Base-by-base conservation (phyloP, 345 rosid species). In the Hypericum androsaemum region DNA sequence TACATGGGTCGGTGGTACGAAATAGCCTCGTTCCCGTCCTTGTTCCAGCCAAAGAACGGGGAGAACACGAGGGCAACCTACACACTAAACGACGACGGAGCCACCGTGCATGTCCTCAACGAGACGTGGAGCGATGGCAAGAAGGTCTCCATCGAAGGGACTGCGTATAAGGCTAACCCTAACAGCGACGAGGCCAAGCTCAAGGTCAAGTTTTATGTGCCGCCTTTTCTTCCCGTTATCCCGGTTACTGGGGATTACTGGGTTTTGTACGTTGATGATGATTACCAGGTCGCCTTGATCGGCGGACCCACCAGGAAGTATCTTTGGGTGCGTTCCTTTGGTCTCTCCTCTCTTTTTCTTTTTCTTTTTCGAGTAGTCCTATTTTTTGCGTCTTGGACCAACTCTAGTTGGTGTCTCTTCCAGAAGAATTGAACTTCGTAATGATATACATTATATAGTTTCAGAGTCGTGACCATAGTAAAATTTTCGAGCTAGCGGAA, bases 1-100 rank as follows among this genome's bases (percentile, higher is more conserved):
- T 90, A 84, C 78, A 84, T 80, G 95, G 98, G 96, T 3, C 75
- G 95, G 43, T 87, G 96, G 96, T 81, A 90, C 69, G 98, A 90
- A 68, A 82, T 90, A 41, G 96, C 96, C 5, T 80, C 88, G 12
- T 82, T 84, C 62, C 98, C 92, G 0, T 84, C 98, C 3, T 8
- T 14, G 12, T 80, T 80, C 61, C 98, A 90, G 57, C 98, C 98
- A 5, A 78, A 56, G 61, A 58, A 78, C 66, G 95, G 98, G 3
- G 77, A 0, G 56, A 72, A 87, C 75, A 84, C 95, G 2, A 74
- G 95, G 41, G 98, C 96, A 38, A 90, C 96, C 8, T 87, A 87
- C 62, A 74, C 75, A 10, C 54, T 90, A 59, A 84, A 75, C 6
- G 74, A 75, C 1, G 95, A 90, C 60, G 96, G 96, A 11, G 48